Evolutionary conservation across 2,329 filamentous ascomycete species (phyloP).

Genomic region (Albifimbria verrucaria): DNA sequence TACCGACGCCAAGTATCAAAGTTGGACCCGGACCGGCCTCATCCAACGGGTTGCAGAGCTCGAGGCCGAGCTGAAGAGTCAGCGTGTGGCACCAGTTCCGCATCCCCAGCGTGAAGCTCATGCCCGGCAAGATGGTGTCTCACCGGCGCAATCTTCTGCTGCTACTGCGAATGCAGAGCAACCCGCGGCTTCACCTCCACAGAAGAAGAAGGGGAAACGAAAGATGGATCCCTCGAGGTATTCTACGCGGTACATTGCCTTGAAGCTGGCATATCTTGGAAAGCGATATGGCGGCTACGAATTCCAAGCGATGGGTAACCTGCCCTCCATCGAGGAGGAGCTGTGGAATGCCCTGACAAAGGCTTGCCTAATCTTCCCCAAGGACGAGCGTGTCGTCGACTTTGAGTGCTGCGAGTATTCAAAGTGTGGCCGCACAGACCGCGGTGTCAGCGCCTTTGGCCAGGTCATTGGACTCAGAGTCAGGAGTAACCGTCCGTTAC

Average conservation of each 20-base stretch:
- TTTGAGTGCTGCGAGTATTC: slow-evolving; percentile 87
- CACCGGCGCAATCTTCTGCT: no score
- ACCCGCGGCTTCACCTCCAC: slow-evolving; percentile 15
- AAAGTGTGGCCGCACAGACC: slow-evolving; percentile 91
- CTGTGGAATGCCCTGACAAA: slow-evolving; percentile 88
- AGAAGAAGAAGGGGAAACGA: slow-evolving; percentile 41
- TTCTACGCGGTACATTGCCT: slow-evolving; percentile 76
- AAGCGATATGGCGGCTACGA: slow-evolving; percentile 92
- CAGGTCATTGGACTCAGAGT: slow-evolving; percentile 86
- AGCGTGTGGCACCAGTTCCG: slow-evolving; percentile 25
- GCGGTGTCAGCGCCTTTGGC: slow-evolving; percentile 92
- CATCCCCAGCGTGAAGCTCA: slow-evolving; percentile 16
- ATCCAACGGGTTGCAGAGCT: slow-evolving; percentile 65
- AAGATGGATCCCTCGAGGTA: slow-evolving; percentile 78
- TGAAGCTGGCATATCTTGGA: slow-evolving; percentile 93
- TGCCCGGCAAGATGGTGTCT: no score
- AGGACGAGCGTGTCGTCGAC: slow-evolving; percentile 60
- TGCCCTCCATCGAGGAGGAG: slow-evolving; percentile 88
- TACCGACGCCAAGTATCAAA: slow-evolving; percentile 49
- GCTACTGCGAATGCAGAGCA: slow-evolving; percentile 4
- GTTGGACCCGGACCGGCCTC: slow-evolving; percentile 67
- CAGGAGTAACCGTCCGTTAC: slow-evolving; percentile 70
- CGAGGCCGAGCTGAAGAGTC: slow-evolving; percentile 61
- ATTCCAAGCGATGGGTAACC: slow-evolving; percentile 68
- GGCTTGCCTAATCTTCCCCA: slow-evolving; percentile 75